These are phyloP conservation scores for Talaromyces sp. DNA, from an alignment of 2,329 filamentous ascomycete genomes.

Conservation along the genomic window DNA sequence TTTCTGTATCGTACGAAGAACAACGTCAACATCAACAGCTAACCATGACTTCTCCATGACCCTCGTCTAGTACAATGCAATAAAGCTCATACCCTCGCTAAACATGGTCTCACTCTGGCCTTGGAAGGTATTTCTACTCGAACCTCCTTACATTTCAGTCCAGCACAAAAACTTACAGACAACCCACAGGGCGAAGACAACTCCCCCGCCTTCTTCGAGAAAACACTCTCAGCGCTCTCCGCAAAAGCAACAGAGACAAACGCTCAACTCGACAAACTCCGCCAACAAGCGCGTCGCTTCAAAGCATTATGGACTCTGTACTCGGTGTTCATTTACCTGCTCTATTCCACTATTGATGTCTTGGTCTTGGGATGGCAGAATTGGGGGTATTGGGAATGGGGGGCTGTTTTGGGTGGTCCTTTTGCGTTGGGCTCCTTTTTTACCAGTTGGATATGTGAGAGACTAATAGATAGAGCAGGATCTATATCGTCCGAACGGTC, in stretches of 20 bases:
- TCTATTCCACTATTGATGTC: constrained; percentile 74
- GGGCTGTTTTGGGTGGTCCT: constrained; percentile 70
- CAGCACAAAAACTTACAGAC: not conserved
- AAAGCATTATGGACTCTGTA: constrained; percentile 89
- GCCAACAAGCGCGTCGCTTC: constrained; percentile 67
- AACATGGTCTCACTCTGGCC: constrained; percentile 80
- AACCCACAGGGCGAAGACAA: constrained; percentile 62
- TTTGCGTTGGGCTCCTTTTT: constrained; percentile 55
- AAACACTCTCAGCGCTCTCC: constrained; percentile 74
- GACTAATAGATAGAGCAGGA: constrained; percentile 41
- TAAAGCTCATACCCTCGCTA: not conserved
- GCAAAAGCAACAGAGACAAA: constrained; percentile 73
- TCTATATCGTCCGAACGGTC: constrained; percentile 66
- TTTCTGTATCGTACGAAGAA: too few relatives aligned
- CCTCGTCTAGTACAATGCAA: not conserved
- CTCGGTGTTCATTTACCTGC: constrained; percentile 80
- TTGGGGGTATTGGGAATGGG: constrained; percentile 72
- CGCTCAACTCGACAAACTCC: constrained; percentile 65
- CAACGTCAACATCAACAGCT: not conserved
- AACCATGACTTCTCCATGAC: too few relatives aligned
- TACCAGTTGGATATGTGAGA: not conserved
- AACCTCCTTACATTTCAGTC: not conserved
- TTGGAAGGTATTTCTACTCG: constrained; percentile 61
- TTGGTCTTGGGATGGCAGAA: constrained; percentile 80
- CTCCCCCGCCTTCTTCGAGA: constrained; percentile 90